These are phyloP conservation scores for Penicillium turbatum DNA, from an alignment of 495 filamentous ascomycete species.

Conservation along the genomic window DNA sequence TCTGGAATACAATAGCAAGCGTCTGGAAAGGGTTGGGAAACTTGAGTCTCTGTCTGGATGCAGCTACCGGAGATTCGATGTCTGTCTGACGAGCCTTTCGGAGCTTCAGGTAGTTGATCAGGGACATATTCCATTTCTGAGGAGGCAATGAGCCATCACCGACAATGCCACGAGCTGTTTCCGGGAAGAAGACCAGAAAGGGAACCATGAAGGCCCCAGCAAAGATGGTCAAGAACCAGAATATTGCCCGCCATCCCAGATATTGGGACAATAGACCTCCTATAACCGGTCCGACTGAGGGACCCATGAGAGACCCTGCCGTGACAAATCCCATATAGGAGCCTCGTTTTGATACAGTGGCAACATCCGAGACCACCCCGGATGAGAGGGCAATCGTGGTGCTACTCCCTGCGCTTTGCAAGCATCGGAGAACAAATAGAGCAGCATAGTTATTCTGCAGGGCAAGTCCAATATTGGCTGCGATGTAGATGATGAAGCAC, in stretches of 20 bases:
- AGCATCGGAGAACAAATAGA: conserved; percentile 44
- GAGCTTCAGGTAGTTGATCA: conserved; percentile 30
- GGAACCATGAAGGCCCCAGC: conserved; percentile 37
- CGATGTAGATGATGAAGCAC: conserved; percentile 44
- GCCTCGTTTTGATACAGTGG: conserved; percentile 40
- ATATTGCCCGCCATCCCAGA: conserved; percentile 66
- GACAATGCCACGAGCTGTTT: conserved; percentile 45
- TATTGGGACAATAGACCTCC: conserved; percentile 62
- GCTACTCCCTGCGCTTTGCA: conserved; percentile 49
- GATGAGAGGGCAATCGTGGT: conserved; percentile 41
- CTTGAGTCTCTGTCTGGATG: conserved; percentile 44
- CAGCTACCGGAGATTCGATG: conserved; percentile 6
- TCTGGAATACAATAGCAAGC: conserved; percentile 58
- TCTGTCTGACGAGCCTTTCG: conserved; percentile 22
- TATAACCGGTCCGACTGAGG: conserved; percentile 57
- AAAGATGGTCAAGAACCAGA: conserved; percentile 71
- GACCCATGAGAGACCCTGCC: conserved; percentile 37
- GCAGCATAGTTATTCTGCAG: conserved; percentile 44
- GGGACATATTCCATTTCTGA: conserved; percentile 32
- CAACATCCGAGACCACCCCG: conserved; percentile 42
- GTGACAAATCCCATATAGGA: conserved; percentile 41
- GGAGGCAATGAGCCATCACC: conserved; percentile 40
- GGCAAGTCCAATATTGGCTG: conserved; percentile 49
- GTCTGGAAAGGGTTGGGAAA: conserved; percentile 70
- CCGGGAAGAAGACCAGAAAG: conserved; percentile 37